A percentile compares a stretch with the other conserved stretches of the same genome.
Evolutionary conservation across 768 basidiomycete species (phyloP).

Genomic region (Multifurca ochricompacta): DNA sequence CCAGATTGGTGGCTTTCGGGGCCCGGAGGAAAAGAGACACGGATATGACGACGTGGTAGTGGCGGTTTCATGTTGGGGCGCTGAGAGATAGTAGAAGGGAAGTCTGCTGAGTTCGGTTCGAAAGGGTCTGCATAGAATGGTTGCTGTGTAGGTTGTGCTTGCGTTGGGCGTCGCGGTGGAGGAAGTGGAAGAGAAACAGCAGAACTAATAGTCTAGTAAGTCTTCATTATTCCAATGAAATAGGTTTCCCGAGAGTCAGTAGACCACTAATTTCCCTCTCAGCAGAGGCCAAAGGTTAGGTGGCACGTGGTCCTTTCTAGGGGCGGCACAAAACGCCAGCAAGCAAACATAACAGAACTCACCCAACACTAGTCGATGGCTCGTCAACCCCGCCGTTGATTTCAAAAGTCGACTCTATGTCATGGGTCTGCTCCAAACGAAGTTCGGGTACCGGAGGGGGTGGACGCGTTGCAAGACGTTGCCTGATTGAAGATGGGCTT

Average conservation of each 20-base stretch:
- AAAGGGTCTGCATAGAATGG: conserved; percentile 3
- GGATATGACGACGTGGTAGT: conserved; percentile 8
- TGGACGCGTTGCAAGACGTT: conserved; percentile 9
- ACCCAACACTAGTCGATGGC: neutral
- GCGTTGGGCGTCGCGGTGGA: neutral
- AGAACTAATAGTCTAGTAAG: conserved; percentile 9
- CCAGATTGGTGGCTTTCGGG: neutral
- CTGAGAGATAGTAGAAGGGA: neutral
- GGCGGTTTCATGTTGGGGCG: neutral
- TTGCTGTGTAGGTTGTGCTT: neutral
- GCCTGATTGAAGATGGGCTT: conserved; percentile 11
- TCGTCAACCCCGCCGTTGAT: neutral
- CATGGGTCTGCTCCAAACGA: neutral
- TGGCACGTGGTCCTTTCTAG: neutral
- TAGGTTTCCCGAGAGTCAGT: neutral
- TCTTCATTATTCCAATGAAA: neutral
- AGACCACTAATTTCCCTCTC: neutral
- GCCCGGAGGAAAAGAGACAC: conserved; percentile 8
- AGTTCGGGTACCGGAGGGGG: conserved; percentile 14
- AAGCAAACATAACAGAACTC: neutral
- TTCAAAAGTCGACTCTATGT: neutral
- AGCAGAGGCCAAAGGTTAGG: neutral
- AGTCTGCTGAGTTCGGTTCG: neutral
- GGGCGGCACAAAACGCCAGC: neutral
- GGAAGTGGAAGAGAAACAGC: neutral